Percentiles rank a stretch among this genome's conserved stretches.
Evolutionary conservation across 306 rosid species (phyloP).

Genomic region (Hippophae gyantsensis): DNA sequence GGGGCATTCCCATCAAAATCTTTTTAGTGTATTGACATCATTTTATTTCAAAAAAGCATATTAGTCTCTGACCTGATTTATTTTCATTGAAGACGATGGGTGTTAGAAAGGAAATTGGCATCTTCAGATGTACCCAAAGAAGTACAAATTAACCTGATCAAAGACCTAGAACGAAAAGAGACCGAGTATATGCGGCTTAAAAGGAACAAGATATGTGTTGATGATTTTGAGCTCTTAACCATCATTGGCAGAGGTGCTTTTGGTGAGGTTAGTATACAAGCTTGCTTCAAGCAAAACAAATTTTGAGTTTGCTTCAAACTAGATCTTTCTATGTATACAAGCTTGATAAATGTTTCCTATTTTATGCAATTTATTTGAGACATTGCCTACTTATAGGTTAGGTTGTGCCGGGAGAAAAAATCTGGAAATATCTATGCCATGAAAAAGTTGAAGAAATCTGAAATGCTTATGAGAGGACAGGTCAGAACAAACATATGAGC

Average conservation of each 20-base stretch:
- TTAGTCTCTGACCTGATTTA: constrained; percentile 11
- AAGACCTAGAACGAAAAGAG: constrained; percentile 93
- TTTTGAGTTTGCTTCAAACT: constrained; percentile 1
- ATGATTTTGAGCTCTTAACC: constrained; percentile 92
- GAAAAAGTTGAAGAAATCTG: constrained; percentile 97
- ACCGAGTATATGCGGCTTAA: constrained; percentile 93
- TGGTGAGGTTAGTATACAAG: constrained; percentile 71
- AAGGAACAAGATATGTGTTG: constrained; percentile 87
- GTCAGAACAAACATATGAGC: constrained; percentile 32
- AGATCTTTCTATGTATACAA: constrained; percentile 6
- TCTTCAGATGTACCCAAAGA: constrained; percentile 89
- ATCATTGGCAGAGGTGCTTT: constrained; percentile 97
- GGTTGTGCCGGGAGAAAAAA: constrained; percentile 97
- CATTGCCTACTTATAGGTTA: constrained; percentile 52
- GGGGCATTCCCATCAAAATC: no score
- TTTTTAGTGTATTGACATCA: no score
- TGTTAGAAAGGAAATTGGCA: constrained; percentile 78
- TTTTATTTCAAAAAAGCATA: constrained; percentile 2
- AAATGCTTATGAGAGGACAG: constrained; percentile 98
- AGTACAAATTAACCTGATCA: constrained; percentile 76
- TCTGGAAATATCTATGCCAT: constrained; percentile 95
- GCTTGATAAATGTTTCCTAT: constrained; percentile 9
- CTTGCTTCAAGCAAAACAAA: not conserved
- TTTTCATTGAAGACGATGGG: constrained; percentile 66
- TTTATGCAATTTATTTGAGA: constrained; percentile 11